These are phyloP conservation scores for Penstemon davidsonii DNA, from an alignment of 257 asterid genomes.

Conservation along the genomic window DNA sequence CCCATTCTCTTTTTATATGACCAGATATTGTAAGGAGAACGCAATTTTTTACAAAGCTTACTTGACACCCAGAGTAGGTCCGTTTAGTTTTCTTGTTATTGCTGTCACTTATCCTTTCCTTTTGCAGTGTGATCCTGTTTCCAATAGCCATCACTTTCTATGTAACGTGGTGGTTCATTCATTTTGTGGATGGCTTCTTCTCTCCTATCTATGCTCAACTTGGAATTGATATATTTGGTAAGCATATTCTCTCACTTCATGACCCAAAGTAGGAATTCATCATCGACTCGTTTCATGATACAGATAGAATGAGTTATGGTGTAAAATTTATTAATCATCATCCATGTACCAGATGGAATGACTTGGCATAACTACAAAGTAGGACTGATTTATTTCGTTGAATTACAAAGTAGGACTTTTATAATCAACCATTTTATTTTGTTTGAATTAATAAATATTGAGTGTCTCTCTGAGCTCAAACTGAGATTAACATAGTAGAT, in stretches of 20 bases:
- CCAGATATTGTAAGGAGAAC: no score
- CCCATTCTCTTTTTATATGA: no score
- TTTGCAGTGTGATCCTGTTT: slow-evolving; percentile 70
- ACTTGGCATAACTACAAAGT: no score
- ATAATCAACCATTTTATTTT: neutral
- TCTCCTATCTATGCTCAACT: slow-evolving; percentile 71
- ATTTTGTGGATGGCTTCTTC: slow-evolving; percentile 74
- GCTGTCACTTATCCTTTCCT: slow-evolving; percentile 24
- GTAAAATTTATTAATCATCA: neutral
- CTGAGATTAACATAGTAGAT: no score
- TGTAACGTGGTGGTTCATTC: slow-evolving; percentile 83
- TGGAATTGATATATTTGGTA: slow-evolving; percentile 70
- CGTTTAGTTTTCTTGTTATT: neutral
- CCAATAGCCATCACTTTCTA: slow-evolving; percentile 76
- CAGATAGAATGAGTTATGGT: slow-evolving; percentile 5
- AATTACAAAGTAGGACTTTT: neutral
- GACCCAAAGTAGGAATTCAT: slow-evolving; percentile 11
- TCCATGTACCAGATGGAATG: slow-evolving; percentile 1
- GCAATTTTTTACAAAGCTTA: neutral
- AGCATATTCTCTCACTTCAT: slow-evolving; percentile 33
- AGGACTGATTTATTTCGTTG: neutral
- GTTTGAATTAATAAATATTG: no score
- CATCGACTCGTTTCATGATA: neutral
- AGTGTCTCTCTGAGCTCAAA: no score
- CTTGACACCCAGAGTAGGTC: slow-evolving; percentile 7